Evolutionary conservation across 2,329 filamentous ascomycete genomes (phyloP), one percentile per base, ranked within the genome.

Genomic region (Trichoderma asperellum): DNA sequence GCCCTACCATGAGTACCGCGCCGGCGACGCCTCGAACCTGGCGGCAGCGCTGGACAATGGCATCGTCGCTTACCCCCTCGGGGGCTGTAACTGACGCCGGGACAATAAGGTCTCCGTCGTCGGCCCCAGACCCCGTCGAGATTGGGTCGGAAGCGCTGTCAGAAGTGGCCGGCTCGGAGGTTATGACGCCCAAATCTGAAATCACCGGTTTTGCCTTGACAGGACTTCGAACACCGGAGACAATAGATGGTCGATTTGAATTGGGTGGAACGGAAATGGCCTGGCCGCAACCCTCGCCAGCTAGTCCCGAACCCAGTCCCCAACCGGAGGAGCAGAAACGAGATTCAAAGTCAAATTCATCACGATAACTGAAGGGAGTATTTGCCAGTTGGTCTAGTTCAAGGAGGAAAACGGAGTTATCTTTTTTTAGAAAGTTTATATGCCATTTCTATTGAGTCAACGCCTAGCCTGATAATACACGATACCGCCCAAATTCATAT

Each of bases 61-160:
- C 84, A 34, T 78, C 79, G 0, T 61, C 77, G 0, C 85, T 86
- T 0, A 86, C 85, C 1, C 87, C 79, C 70, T 84, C 83, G 2
- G 81, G 82, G 40, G 74, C 74, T 53, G 73, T 73, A 34, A 74
- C 72, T 10, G 74, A 73, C 27, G 74, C 75, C 8, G 65, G 58
- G 18, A 64, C 61, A 10, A 76, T 81, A 0, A 49, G 63, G 10
- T 58, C 63, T 6, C 63, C 63, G 21, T 67, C 63, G 1, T 58
- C 63, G 2, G 63, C 55, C 12, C 63, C 63, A 34, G 79, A 79
- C 24, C 82, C 86, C 4, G 85, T 88, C 3, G 87, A 89, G 79
- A 85, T 89, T 14, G 85, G 83, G 70, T 82, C 83, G 57, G 73
- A 72, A 4, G 47, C 53, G 12, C 37, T 56, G 1, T 14, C 37